These are phyloP conservation scores for Stellera chamaejasme DNA, from an alignment of 345 rosid species.

Conservation along the genomic window DNA sequence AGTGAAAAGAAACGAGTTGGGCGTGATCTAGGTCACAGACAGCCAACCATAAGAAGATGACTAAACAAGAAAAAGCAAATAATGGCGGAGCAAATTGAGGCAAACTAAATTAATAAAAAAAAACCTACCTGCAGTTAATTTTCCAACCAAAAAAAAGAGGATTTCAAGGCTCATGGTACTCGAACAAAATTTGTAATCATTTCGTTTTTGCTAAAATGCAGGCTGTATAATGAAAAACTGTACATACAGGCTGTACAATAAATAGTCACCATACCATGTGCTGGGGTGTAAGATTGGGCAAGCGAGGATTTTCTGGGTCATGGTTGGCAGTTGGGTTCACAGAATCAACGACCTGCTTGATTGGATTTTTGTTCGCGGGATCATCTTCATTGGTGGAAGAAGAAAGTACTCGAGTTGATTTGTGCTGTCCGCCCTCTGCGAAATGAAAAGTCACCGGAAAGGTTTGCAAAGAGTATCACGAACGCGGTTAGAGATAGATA, in stretches of 20 bases:
- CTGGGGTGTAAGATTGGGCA: neutral
- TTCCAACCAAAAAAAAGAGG: neutral
- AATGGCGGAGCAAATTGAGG: no score
- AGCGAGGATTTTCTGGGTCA: neutral
- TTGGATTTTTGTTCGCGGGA: conserved; percentile 32
- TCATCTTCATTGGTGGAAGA: conserved; percentile 41
- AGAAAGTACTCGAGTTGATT: conserved; percentile 65
- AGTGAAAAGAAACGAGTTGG: no score
- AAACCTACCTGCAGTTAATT: no score
- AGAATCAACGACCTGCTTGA: conserved; percentile 45
- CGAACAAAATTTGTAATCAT: neutral
- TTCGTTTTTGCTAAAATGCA: neutral
- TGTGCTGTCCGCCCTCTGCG: conserved; percentile 46
- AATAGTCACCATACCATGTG: conserved; percentile 1
- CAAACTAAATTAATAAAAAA: no score
- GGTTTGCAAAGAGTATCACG: neutral
- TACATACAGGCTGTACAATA: neutral
- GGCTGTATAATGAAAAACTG: neutral
- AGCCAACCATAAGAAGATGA: no score
- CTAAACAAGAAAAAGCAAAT: no score
- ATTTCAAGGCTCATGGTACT: neutral
- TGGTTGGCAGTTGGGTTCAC: conserved; percentile 5
- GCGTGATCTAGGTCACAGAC: no score
- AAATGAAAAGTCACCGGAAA: conserved; percentile 9
- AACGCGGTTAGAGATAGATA: neutral